These are phyloP conservation scores for Chlamydomonas asymmetrica DNA, from an alignment of 139 green algal species.

Conservation along the genomic window DNA sequence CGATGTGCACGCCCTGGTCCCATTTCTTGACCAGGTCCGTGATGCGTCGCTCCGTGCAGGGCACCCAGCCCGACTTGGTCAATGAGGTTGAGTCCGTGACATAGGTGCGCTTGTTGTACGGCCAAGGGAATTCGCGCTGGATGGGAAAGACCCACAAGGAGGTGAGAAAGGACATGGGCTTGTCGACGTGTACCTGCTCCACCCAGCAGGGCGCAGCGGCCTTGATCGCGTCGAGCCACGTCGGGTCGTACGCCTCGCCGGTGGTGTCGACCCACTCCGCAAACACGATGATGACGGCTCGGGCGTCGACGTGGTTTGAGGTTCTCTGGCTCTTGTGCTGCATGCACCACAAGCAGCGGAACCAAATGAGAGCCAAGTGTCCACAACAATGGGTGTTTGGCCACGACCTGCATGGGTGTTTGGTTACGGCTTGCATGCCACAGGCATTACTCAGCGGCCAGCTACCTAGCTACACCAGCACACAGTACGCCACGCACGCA, in stretches of 20 bases:
- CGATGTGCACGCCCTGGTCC: too few relatives aligned
- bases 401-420: background rate
- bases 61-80: too few relatives aligned
- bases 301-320: background rate
- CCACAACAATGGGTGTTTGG: background rate
- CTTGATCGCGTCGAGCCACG: too few relatives aligned
- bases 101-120: constrained; percentile 25
- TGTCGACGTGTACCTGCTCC: too few relatives aligned
- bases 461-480: too few relatives aligned
- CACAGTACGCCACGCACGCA: too few relatives aligned
- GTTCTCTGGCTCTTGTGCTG: background rate
- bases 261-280: constrained; percentile 8
- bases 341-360: too few relatives aligned
- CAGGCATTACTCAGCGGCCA: too few relatives aligned
- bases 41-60: too few relatives aligned
- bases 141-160: constrained; percentile 1
- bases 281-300: constrained; percentile 32
- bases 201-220: too few relatives aligned
- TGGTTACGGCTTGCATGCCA: background rate
- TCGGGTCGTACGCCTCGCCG: constrained; percentile 9
- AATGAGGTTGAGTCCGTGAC: background rate
- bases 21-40: too few relatives aligned
- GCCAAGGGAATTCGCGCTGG: background rate
- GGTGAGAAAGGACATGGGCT: constrained; percentile 8
- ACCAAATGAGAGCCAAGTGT: background rate